Base-by-base conservation (phyloP, 73 alveolate species). In the Stentor coeruleus region DNA sequence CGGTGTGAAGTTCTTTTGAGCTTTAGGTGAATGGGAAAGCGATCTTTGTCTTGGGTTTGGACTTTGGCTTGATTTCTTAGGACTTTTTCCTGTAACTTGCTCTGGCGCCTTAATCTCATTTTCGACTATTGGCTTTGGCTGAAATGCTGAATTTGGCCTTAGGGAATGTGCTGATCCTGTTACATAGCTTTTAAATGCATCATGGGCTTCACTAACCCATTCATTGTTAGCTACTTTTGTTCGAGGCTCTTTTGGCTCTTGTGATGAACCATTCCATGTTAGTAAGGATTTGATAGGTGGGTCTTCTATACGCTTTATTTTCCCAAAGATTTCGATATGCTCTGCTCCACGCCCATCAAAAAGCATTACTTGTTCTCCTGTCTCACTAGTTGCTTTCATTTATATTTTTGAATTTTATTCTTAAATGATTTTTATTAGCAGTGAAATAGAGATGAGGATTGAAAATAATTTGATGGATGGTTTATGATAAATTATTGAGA, bases 41-140 rank as follows among this genome's bases (percentile, higher is more conserved):
- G n/a, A 1, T 14, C 33, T 66, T 20, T 28, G 33, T 1, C 33
- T 66, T 66, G n/a, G 40, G 33, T 33, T 66, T 20, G 79, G 39
- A 66, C 41, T 20, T 14, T 20, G 79, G 33, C 39, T 33, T 66
- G 20, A 26, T 37, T 1, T 37, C 11, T 31, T 20, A 0, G 79
- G 79, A n/a, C n/a, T n/a, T 1, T 31, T 66, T 66, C 79, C 79
- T 66, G 40, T 0, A n/a, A n/a, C n/a, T n/a, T n/a, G n/a, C 66
- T 49, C 20, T 49, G 66, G 66, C 66, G 66, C 20, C 79, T 40
- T 31, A 28, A 20, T 33, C n/a, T 66, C n/a, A 28, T 20, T 11
- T 14, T 20, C 79, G 40, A 20, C 37, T 26, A 66, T 66, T 66
- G n/a, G 40, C n/a, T 20, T 66, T 31, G 37, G 79, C 11, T 66